Conservation (phyloP, 2,329 filamentous ascomycete genomes). For the Colletotrichum siamense region DNA sequence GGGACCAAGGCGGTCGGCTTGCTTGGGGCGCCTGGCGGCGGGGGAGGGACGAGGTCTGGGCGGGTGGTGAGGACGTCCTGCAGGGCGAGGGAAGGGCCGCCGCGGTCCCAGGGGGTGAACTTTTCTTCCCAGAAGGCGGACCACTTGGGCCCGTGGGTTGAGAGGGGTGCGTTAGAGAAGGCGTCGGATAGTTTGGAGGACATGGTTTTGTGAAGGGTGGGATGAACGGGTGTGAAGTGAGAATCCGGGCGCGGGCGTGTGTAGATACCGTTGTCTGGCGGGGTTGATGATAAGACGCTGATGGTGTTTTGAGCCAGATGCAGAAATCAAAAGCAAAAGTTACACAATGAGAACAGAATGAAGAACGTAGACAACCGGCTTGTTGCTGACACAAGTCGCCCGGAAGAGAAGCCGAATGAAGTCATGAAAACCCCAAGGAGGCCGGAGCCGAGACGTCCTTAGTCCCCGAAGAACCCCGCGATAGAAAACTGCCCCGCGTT, state of each 20-base stretch:
- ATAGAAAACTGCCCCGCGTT: conserved; percentile 3
- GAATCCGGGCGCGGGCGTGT: not conserved
- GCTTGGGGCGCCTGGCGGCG: not conserved
- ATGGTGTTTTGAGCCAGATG: not conserved
- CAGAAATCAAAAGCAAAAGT: not conserved
- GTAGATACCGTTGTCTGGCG: not conserved
- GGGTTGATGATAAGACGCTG: not conserved
- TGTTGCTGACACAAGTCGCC: not conserved
- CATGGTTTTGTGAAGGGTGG: conserved; percentile 13
- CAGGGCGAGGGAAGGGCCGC: conserved; percentile 58
- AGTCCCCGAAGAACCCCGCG: conserved; percentile 6
- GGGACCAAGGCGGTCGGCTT: conserved; percentile 68
- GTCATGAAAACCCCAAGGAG: not conserved
- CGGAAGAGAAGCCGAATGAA: not conserved
- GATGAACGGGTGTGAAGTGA: not conserved
- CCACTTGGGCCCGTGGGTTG: conserved; percentile 47
- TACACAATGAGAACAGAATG: not conserved
- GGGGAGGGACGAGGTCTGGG: conserved; percentile 43
- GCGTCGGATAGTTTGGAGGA: conserved; percentile 33
- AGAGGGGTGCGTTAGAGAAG: conserved; percentile 38
- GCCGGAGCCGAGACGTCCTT: not conserved
- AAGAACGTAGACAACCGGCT: not conserved
- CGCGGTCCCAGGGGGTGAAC: conserved; percentile 62
- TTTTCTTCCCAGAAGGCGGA: conserved; percentile 51
- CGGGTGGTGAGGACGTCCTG: conserved; percentile 54